Evolutionary conservation across 2,329 filamentous ascomycete species (phyloP), one percentile per base, ranked within the genome.

Genomic region (Alternaria brassicicola): DNA sequence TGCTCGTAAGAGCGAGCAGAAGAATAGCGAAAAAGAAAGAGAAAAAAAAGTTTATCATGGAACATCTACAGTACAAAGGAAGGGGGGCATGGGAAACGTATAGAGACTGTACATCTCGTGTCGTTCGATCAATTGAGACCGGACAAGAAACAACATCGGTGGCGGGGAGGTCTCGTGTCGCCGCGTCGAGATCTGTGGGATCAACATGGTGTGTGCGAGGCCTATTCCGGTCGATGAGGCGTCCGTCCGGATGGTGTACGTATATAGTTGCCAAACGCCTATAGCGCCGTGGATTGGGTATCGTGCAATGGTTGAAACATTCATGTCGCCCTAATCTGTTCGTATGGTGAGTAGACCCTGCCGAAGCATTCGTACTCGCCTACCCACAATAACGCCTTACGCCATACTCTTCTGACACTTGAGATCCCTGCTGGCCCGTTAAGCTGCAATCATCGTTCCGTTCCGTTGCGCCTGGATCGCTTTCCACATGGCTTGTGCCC

Each of bases 11-110:
- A 55, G 13, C 48, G 36, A 26, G 53, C 23, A 56, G 35, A 55
- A 59, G 43, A 63, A 52, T 45, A 59, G 54, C 39, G 57, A 50
- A 53, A 65, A 58, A 39, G 6, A 46, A 52, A 30, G 54, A 52
- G 45, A 21, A 19, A 36, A 52, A 59, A 31, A 60, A 52, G 31
- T 56, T 58, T 68, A 39, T 62, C 59, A 64, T 65, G 65, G 45
- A 55, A 51, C 46, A 42, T 31, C 57, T 67, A 69, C 36, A 59
- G 28, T 69, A 69, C 66, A 68, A 36, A n/a, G 30, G 55, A 60
- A 58, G 33, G 48, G 48, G 46, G 8, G n/a, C 17, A 26, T 30
- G n/a, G 48, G 28, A 52, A 21, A 57, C 42, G 38, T 35, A 23
- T 47, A 30, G 19, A 57, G 43, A 49, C 12, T 30, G 38, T 17